phyloP scores from a whole-genome alignment of 352 stramenopile species.

The Pythium phragmiticola region DNA sequence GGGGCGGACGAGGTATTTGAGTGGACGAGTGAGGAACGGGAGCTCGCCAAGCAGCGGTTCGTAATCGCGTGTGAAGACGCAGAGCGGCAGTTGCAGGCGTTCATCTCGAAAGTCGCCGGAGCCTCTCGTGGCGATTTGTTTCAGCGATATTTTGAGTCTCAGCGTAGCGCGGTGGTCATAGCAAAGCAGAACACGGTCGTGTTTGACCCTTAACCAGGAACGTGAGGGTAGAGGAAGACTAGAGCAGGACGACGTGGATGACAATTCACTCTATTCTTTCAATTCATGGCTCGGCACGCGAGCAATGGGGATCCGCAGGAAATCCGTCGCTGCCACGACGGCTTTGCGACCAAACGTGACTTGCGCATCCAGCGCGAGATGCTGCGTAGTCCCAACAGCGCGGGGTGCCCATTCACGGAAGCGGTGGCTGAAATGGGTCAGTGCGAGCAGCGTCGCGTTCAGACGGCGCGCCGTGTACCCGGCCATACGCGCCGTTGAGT shows the following conservation, averaged over 20 bases:
- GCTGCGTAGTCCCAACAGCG: slow-evolving; percentile 51
- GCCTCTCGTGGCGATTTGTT: slow-evolving; percentile 23
- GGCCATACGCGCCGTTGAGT: slow-evolving; percentile 79
- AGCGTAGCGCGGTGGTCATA: slow-evolving; percentile 22
- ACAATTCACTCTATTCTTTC: slow-evolving; percentile 10
- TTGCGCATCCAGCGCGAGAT: slow-evolving; percentile 69
- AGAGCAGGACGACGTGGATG: not conserved
- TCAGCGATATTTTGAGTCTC: slow-evolving; percentile 23
- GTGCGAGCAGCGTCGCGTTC: slow-evolving; percentile 71
- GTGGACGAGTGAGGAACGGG: slow-evolving; percentile 17
- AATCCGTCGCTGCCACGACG: slow-evolving; percentile 74
- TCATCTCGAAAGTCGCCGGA: not conserved
- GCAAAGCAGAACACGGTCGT: slow-evolving; percentile 22
- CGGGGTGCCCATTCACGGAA: slow-evolving; percentile 67
- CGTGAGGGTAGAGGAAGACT: slow-evolving; percentile 2
- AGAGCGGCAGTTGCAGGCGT: not conserved
- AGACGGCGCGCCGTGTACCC: slow-evolving; percentile 71
- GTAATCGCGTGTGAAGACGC: slow-evolving; percentile 4
- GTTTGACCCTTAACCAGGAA: slow-evolving; percentile 5
- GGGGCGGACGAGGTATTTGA: slow-evolving; percentile 7
- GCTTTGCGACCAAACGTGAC: slow-evolving; percentile 59
- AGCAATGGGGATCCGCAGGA: slow-evolving; percentile 77
- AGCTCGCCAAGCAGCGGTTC: slow-evolving; percentile 2
- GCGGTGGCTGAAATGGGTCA: slow-evolving; percentile 87
- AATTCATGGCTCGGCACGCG: slow-evolving; percentile 35